Evolutionary conservation across 768 basidiomycete species (phyloP), one percentile per base, ranked within the genome.

Genomic region (Clitopilus hobsonii): DNA sequence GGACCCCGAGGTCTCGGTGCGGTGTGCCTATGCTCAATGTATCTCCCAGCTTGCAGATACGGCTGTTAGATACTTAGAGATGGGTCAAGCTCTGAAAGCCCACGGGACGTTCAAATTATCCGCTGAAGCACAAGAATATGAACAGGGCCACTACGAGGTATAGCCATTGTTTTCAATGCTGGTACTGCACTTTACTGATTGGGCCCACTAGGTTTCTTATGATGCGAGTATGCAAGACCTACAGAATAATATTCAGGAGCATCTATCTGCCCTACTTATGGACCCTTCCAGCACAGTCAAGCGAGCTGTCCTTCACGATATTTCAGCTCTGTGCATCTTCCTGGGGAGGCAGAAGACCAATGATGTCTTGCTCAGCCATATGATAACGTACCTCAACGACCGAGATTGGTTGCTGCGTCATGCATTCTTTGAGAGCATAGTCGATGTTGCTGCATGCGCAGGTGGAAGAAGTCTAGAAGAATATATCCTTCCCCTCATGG

Each of bases 401-500:
- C 78, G 91, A 16, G 95, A 98, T 67, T 98, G 97, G 96, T 71
- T 89, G 14, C 71, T 98, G 51, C 82, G 97, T 1, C 84, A 86
- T 63, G 91, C 91, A 0, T 99, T 98, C 69, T 97, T 98, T 63
- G 94, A 96, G 66, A 90, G 90, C 56, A 93, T 97, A 25, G 92
- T 98, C 18, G 94, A 93, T 57, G 94, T 99, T 0, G 95, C 95
- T 5, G 91, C 90, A 0, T 96, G 92, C 71, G 92, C 95, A 2
- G 95, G 95, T 1, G 88, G 90, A 26, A 76, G 88, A 55, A 95
- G 92, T 60, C 66, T 98, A 61, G 97, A 98, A 65, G 94, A 98
- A 62, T 98, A 98, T 62, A 96, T 98, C 52, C 66, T 97, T n/a
- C 97, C 97, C 0, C 69, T 99, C 56, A 94, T 98, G 92, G 83